Base-by-base conservation (phyloP, 371 early-diverging fungal genomes). In the Apophysomyces variabilis region DNA sequence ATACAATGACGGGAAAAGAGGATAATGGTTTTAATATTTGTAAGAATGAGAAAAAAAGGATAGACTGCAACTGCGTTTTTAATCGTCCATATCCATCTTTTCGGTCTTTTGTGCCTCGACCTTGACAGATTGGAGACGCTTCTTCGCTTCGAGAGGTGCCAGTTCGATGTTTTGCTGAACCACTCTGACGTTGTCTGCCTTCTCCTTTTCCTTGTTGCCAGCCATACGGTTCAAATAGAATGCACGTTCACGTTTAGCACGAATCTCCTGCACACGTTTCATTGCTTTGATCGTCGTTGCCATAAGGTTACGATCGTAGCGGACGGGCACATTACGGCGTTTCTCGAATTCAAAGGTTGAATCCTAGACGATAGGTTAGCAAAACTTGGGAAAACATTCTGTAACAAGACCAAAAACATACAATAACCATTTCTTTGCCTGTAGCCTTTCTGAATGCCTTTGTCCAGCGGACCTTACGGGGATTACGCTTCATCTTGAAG, bases 401-500 rank as follows among this genome's bases (percentile, higher is more conserved):
- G 32, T 26, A 26, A 26, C 32, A 26, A 3, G 3, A 26, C 32
- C 32, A 3, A 26, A 26, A 26, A 87, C 87, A 73, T 88, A 93
- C 94, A 65, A 98, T 93, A n/a, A 93, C 90, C 97, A 99, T 95
- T 85, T 99, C 99, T 86, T 99, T 99, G 75, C 99, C 97, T 18
- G 93, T 90, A 21, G 98, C 90, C 81, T 92, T 93, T 73, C 99
- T 89, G 92, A 96, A 99, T 21, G 99, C 97, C 90, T 99, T 99
- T 58, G 99, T 99, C 99, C 99, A 99, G 72, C 91, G 88, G 66
- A 98, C 95, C 90, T 99, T 99, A 76, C 99, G 89, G 62, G 99
- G 99, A 87, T 99, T 99, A 70, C 99, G 93, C 92, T 99, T 98
- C 93, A 95, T 95, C 81, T 99, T 99, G 85, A 99, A 99, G 87